These are phyloP conservation scores for Paulownia fortunei DNA, from an alignment of 257 asterid species.

Conservation along the genomic window DNA sequence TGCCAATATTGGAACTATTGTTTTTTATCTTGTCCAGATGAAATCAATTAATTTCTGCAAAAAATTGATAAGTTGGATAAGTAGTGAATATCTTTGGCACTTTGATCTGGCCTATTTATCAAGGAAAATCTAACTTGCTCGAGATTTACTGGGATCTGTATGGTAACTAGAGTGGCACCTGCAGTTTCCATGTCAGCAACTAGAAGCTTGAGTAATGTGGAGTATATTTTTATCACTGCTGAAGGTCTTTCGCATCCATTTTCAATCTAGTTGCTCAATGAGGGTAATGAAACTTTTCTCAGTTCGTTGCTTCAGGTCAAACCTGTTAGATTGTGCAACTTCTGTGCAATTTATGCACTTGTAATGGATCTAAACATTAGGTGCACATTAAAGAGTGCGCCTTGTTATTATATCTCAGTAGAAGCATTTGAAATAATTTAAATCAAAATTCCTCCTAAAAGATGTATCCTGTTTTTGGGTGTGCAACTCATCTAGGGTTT, in stretches of 20 bases:
- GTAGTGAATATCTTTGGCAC: not conserved
- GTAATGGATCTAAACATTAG: not conserved
- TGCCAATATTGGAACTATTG: not conserved
- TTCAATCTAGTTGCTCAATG: not conserved
- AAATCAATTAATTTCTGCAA: not conserved
- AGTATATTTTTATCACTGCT: not conserved
- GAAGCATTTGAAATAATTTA: not conserved
- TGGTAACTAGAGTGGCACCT: not conserved
- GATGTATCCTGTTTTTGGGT: not conserved
- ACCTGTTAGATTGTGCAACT: not conserved
- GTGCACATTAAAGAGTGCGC: not conserved
- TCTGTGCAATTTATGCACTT: conserved; percentile 1
- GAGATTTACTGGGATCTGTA: not conserved
- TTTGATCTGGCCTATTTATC: not conserved
- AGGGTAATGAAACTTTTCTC: not conserved
- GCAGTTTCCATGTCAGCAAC: not conserved
- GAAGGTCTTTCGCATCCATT: not conserved
- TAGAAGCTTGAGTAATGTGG: not conserved
- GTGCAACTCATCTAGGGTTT: not conserved
- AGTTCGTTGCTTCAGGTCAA: not conserved
- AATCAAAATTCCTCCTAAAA: not conserved
- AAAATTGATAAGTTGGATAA: not conserved
- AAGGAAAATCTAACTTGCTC: not conserved
- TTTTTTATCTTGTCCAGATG: not conserved
- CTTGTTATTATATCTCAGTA: not conserved